phyloP scores from a whole-genome alignment of 164 flowering plant genomes.

The Tetrastigma voinierianum region DNA sequence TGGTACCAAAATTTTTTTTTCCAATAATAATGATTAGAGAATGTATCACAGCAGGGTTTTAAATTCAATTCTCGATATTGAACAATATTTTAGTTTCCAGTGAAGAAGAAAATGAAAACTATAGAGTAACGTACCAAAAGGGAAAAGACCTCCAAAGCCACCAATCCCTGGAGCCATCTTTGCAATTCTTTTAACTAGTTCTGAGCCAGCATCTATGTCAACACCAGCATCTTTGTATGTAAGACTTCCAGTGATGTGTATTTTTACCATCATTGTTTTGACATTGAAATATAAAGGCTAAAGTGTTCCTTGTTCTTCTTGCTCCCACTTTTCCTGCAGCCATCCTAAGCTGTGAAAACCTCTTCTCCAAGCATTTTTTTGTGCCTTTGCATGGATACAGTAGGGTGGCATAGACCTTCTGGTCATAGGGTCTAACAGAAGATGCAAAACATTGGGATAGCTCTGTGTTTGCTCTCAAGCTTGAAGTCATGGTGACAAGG shows the following conservation, averaged over 20 bases:
- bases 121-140: constrained; percentile 49
- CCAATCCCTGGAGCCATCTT: constrained; percentile 97
- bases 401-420: constrained; percentile 1
- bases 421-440: background rate
- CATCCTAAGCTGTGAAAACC: constrained; percentile 2
- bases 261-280: constrained; percentile 3
- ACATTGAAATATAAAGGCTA: constrained; percentile 9
- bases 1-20: too few species aligned
- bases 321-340: constrained; percentile 1
- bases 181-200: constrained; percentile 81
- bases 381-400: constrained; percentile 3
- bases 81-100: too few species aligned
- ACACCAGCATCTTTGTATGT: constrained; percentile 94
- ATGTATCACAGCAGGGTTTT: too few species aligned
- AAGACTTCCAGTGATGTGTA: constrained; percentile 28
- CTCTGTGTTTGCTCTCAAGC: constrained; percentile 23
- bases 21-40: too few species aligned
- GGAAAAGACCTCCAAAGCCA: constrained; percentile 93
- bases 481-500: constrained; percentile 17
- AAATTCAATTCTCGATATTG: too few species aligned
- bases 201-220: constrained; percentile 94
- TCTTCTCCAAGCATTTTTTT: background rate
- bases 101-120: background rate
- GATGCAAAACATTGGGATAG: constrained; percentile 13
- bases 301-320: background rate